phyloP scores from a whole-genome alignment of 169 alveolate genomes.

The Fabrea salina region DNA sequence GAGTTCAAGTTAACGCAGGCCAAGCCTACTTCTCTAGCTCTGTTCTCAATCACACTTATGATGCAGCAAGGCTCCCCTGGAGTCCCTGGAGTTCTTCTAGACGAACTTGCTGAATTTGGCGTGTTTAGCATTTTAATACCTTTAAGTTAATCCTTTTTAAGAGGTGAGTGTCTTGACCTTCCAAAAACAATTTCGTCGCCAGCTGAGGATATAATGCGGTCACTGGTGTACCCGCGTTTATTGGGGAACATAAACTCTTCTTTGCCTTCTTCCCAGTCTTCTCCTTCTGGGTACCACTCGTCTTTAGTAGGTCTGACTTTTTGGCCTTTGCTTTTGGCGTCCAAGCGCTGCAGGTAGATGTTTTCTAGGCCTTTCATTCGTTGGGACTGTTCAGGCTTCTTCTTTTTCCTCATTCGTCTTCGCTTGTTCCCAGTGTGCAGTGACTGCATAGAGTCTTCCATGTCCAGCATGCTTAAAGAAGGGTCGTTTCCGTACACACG shows the following conservation, averaged over 20 bases:
- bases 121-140: no score
- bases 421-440: neutral
- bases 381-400: neutral
- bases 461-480: neutral
- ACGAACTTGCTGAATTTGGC: no score
- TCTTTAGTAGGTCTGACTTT: neutral
- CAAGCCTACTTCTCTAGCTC: slow-evolving; percentile 58
- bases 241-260: neutral
- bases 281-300: neutral
- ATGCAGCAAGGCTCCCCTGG: slow-evolving; percentile 9
- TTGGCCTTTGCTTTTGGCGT: neutral
- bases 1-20: slow-evolving; percentile 50
- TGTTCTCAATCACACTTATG: slow-evolving; percentile 45
- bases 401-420: neutral
- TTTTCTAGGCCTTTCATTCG: slow-evolving; percentile 21
- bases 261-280: neutral
- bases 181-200: slow-evolving; percentile 16
- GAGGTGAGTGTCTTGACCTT: neutral
- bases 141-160: no score
- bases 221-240: neutral
- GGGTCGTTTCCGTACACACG: neutral
- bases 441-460: neutral
- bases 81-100: slow-evolving; percentile 13
- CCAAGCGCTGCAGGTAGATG: slow-evolving; percentile 21
- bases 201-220: neutral